Conservation (phyloP, 208 protist genomes). For the Trypanosoma melophagium region DNA sequence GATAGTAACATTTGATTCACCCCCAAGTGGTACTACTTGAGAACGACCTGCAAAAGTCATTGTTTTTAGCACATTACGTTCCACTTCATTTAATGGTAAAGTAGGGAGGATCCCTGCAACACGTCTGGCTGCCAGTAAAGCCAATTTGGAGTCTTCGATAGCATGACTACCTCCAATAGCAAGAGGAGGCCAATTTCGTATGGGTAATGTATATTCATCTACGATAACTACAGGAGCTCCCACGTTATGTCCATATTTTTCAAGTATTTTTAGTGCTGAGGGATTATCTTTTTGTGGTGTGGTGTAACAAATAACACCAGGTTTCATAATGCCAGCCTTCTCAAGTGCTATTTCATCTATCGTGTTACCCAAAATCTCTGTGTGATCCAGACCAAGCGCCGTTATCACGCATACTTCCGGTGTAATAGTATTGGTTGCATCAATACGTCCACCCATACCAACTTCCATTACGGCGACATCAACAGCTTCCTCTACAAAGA, state of each 20-base stretch:
- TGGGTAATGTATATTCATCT: constrained; percentile 61
- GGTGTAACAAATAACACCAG: constrained; percentile 64
- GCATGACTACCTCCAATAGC: constrained; percentile 75
- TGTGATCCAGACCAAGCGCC: constrained; percentile 93
- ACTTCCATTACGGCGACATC: constrained; percentile 93
- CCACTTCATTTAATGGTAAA: constrained; percentile 57
- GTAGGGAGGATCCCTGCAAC: constrained; percentile 57
- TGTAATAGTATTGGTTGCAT: constrained; percentile 92
- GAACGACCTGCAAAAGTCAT: constrained; percentile 81
- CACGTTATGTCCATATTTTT: constrained; percentile 37
- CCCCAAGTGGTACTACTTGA: constrained; percentile 48
- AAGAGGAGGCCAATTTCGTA: constrained; percentile 64
- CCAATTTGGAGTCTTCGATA: constrained; percentile 84
- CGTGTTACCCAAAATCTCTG: constrained; percentile 92
- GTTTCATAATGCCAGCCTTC: constrained; percentile 95
- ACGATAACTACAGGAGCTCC: constrained; percentile 60
- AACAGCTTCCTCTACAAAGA: constrained; percentile 79
- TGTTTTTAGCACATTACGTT: constrained; percentile 52
- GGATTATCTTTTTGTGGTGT: constrained; percentile 72
- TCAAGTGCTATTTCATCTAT: constrained; percentile 89
- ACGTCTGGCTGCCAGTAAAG: constrained; percentile 66
- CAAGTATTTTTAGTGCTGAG: constrained; percentile 55
- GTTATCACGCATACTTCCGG: constrained; percentile 90
- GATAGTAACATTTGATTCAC: constrained; percentile 44
- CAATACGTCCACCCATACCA: constrained; percentile 92